Evolutionary conservation across 345 rosid species (phyloP).

Genomic region (Sisymbrium irio): DNA sequence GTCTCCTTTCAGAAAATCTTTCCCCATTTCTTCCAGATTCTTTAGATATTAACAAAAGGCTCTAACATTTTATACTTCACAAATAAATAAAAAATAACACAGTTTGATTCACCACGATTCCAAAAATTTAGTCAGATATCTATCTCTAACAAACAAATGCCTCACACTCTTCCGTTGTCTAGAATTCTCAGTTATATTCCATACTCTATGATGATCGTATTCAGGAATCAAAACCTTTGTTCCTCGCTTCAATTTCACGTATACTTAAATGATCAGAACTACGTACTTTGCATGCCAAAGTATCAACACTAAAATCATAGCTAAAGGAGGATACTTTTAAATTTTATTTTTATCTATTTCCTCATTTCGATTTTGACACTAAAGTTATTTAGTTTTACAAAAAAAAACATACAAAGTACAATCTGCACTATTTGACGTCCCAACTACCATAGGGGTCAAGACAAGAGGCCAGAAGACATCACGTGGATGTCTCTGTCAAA

Average conservation of each 20-base stretch:
- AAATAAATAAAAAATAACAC: background rate
- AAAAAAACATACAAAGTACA: too few species aligned
- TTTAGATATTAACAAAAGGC: background rate
- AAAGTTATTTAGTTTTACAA: too few species aligned
- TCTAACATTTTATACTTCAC: background rate
- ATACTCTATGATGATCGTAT: background rate
- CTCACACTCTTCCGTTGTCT: background rate
- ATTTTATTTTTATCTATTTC: background rate
- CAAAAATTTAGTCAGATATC: background rate
- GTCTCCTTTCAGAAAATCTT: background rate
- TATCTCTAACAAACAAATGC: background rate
- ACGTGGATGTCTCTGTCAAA: slow-evolving; percentile 33
- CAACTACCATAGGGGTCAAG: too few species aligned
- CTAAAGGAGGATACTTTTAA: background rate
- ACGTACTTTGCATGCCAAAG: background rate
- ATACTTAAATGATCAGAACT: background rate
- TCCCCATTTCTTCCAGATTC: background rate
- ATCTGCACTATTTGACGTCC: too few species aligned
- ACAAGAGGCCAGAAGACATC: slow-evolving; percentile 27
- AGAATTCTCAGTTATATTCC: background rate
- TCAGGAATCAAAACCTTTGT: background rate
- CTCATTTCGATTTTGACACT: background rate
- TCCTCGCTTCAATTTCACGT: background rate
- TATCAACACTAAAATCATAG: background rate
- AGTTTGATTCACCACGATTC: background rate